Percentiles rank a stretch among this genome's conserved stretches.
phyloP scores from a whole-genome alignment of 2,329 filamentous ascomycete genomes.

The Penicillium sp. region DNA sequence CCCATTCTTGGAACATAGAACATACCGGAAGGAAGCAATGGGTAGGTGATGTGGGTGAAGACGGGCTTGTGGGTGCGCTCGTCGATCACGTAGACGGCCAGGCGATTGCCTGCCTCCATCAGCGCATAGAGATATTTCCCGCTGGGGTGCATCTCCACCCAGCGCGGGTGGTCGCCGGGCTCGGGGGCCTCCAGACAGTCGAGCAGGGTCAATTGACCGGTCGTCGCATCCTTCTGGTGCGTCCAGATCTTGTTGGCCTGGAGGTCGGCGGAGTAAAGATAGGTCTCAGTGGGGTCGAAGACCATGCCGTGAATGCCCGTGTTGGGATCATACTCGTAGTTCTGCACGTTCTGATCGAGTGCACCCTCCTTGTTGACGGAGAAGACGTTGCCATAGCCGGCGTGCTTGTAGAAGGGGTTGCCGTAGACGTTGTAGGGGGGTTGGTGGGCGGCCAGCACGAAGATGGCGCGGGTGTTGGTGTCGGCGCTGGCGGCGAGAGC shows the following conservation, averaged over 20 bases:
- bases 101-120: slow-evolving; percentile 86
- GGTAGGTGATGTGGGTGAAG: slow-evolving; percentile 76
- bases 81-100: slow-evolving; percentile 82
- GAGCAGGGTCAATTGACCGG: slow-evolving; percentile 69
- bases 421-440: slow-evolving; percentile 83
- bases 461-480: slow-evolving; percentile 87
- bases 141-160: slow-evolving; percentile 81
- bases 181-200: slow-evolving; percentile 74
- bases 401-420: slow-evolving; percentile 87
- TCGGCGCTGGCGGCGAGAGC: slow-evolving; percentile 69
- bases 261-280: slow-evolving; percentile 55
- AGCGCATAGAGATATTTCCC: slow-evolving; percentile 81
- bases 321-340: slow-evolving; percentile 49
- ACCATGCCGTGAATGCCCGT: slow-evolving; percentile 56
- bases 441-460: slow-evolving; percentile 77
- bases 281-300: slow-evolving; percentile 49
- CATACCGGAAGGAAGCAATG: slow-evolving; percentile 77
- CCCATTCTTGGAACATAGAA: too few relatives aligned
- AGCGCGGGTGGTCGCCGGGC: slow-evolving; percentile 77
- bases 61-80: slow-evolving; percentile 72
- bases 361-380: slow-evolving; percentile 49
- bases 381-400: slow-evolving; percentile 76
- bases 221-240: slow-evolving; percentile 69
- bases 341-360: slow-evolving; percentile 48
- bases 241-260: slow-evolving; percentile 69